These are phyloP conservation scores for Caulochytrium protostelioides DNA, from an alignment of 371 early-diverging fungal genomes.

Conservation along the genomic window DNA sequence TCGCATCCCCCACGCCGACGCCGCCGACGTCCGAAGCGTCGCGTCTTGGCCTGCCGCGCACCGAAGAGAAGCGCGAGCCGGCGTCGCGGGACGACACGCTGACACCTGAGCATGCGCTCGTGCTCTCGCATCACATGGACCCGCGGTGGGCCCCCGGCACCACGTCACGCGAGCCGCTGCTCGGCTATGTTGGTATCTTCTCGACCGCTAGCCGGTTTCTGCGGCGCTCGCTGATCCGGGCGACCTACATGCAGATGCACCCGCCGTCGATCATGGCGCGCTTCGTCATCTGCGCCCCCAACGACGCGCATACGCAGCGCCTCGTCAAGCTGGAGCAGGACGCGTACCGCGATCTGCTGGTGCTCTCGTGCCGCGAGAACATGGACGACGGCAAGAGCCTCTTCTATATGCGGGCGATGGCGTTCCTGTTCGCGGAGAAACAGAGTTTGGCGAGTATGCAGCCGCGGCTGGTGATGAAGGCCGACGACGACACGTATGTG, in stretches of 20 bases:
- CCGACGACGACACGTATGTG: conserved; percentile 8
- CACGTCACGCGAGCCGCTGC: too few relatives aligned
- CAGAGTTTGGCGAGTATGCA: conserved; percentile 1
- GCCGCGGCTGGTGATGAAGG: conserved; percentile 5
- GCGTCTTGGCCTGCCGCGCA: too few relatives aligned
- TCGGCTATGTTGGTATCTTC: conserved; percentile 12
- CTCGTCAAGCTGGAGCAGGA: conserved; percentile 6
- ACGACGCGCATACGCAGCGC: background rate
- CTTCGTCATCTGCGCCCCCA: conserved; percentile 10
- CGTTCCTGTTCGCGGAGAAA: too few relatives aligned
- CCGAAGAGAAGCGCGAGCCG: too few relatives aligned
- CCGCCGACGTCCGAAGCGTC: too few relatives aligned
- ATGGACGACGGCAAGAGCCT: conserved; percentile 20
- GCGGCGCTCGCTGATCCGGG: conserved; percentile 13
- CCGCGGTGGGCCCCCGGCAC: too few relatives aligned
- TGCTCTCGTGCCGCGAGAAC: conserved; percentile 14
- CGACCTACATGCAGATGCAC: conserved; percentile 12
- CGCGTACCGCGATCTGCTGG: conserved; percentile 9
- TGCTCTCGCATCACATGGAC: too few relatives aligned
- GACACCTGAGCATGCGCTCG: too few relatives aligned
- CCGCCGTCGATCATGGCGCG: conserved; percentile 5
- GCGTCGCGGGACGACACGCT: too few relatives aligned
- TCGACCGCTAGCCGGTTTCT: conserved; percentile 8
- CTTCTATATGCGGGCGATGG: conserved; percentile 10
- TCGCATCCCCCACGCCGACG: too few relatives aligned